A percentile compares a stretch with the other conserved stretches of the same genome.
phyloP scores from a whole-genome alignment of 768 basidiomycete species.

The Termitomyces sp. region DNA sequence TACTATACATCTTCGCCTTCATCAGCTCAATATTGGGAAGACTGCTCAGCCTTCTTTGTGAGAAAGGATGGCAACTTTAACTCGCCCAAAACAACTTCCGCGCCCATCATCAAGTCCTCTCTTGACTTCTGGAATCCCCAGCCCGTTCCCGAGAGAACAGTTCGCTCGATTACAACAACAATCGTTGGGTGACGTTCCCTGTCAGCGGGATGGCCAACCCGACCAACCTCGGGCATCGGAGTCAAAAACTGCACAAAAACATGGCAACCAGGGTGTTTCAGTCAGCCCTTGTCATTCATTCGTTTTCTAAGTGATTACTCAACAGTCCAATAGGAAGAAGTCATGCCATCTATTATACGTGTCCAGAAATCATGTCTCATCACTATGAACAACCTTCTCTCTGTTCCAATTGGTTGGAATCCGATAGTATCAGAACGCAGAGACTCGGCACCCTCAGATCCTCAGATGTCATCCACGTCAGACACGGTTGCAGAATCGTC shows the following conservation, averaged over 20 bases:
- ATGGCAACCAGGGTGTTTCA: constrained; percentile 10
- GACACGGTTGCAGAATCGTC: constrained; percentile 28
- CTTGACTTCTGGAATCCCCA: constrained; percentile 28
- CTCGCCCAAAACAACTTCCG: constrained; percentile 25
- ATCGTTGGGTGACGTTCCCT: neutral
- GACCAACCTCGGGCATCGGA: constrained; percentile 8
- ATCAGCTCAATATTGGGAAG: neutral
- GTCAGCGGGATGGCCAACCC: constrained; percentile 3
- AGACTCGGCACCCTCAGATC: constrained; percentile 52
- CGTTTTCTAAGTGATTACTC: neutral
- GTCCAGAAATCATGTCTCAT: constrained; percentile 73
- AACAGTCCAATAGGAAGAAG: constrained; percentile 46
- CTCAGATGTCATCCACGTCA: constrained; percentile 25
- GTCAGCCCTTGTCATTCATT: constrained; percentile 2
- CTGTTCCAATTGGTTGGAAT: constrained; percentile 42
- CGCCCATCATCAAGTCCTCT: constrained; percentile 18
- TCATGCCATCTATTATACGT: constrained; percentile 66
- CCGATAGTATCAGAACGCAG: constrained; percentile 56
- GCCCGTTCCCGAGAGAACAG: constrained; percentile 35
- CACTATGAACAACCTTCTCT: constrained; percentile 67
- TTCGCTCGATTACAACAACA: constrained; percentile 17
- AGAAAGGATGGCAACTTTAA: constrained; percentile 34
- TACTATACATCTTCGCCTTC: neutral
- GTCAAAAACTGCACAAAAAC: neutral
- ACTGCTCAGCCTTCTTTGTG: neutral